phyloP scores from a whole-genome alignment of 192 early-diverging fungal species.

The Mortierella claussenii region DNA sequence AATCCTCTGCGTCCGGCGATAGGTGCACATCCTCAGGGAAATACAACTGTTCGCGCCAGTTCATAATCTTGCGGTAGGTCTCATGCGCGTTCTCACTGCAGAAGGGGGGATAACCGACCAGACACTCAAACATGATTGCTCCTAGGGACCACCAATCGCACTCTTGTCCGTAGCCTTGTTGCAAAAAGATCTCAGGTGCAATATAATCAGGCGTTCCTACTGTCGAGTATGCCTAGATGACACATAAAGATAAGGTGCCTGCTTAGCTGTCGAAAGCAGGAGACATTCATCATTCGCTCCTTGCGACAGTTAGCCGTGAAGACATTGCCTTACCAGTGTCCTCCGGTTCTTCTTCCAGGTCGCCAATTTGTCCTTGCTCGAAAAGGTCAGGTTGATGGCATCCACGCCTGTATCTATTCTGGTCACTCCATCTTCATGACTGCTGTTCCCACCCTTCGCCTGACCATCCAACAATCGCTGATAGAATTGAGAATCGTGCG shows the following conservation, averaged over 20 bases:
- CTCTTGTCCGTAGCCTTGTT: constrained; percentile 95
- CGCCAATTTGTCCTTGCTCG: constrained; percentile 92
- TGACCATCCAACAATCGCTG: constrained; percentile 80
- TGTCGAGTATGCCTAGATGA: constrained; percentile 87
- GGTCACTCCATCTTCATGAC: constrained; percentile 44
- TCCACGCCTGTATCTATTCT: constrained; percentile 59
- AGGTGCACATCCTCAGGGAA: constrained; percentile 96
- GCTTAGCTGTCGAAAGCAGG: not conserved
- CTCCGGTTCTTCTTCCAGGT: constrained; percentile 99
- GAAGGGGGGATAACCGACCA: constrained; percentile 98
- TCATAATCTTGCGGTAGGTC: constrained; percentile 98
- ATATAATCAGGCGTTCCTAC: constrained; percentile 98
- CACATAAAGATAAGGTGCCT: not conserved
- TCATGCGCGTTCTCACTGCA: constrained; percentile 95
- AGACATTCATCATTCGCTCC: too few species aligned
- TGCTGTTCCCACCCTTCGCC: constrained; percentile 59
- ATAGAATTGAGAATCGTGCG: constrained; percentile 98
- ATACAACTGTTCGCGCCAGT: constrained; percentile 90
- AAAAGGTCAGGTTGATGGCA: constrained; percentile 93
- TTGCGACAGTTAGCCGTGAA: too few species aligned
- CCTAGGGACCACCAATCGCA: constrained; percentile 99
- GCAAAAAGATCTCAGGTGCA: constrained; percentile 95
- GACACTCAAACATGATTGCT: constrained; percentile 99
- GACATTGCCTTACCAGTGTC: constrained; percentile 76
- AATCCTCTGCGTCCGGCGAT: constrained; percentile 90